Conservation (phyloP, 257 asterid species). For the Mitragyna speciosa region DNA sequence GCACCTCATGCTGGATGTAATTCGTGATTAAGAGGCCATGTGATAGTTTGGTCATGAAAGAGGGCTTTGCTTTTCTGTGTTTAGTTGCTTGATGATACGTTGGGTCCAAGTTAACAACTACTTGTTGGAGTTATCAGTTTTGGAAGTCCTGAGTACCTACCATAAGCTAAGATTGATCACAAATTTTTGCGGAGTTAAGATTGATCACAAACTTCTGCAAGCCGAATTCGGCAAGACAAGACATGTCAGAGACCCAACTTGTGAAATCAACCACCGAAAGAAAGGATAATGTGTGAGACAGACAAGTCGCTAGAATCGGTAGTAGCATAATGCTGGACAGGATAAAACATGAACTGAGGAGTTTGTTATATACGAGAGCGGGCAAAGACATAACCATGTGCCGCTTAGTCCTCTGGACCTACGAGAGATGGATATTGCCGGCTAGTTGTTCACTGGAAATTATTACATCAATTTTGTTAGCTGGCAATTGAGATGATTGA, state of each 20-base stretch:
- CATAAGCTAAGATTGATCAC: neutral
- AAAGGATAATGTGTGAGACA: neutral
- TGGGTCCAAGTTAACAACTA: neutral
- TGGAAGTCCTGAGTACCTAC: neutral
- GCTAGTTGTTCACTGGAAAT: no score
- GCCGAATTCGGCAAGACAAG: neutral
- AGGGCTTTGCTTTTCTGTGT: neutral
- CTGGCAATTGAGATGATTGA: no score
- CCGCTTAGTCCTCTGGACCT: no score
- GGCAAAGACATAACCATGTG: no score
- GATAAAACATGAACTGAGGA: no score
- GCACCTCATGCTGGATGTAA: neutral
- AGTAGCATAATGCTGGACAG: no score
- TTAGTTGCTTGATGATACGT: neutral
- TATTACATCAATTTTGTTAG: no score
- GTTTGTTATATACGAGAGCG: no score
- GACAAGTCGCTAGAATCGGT: neutral
- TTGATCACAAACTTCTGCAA: neutral
- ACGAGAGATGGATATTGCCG: no score
- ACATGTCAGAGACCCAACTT: neutral
- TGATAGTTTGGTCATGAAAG: neutral
- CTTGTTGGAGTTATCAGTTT: neutral
- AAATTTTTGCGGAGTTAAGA: no score
- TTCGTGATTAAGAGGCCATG: neutral
- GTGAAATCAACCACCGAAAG: neutral